Evolutionary conservation across 2,329 filamentous ascomycete species (phyloP).

Genomic region (Cercospora beticola): DNA sequence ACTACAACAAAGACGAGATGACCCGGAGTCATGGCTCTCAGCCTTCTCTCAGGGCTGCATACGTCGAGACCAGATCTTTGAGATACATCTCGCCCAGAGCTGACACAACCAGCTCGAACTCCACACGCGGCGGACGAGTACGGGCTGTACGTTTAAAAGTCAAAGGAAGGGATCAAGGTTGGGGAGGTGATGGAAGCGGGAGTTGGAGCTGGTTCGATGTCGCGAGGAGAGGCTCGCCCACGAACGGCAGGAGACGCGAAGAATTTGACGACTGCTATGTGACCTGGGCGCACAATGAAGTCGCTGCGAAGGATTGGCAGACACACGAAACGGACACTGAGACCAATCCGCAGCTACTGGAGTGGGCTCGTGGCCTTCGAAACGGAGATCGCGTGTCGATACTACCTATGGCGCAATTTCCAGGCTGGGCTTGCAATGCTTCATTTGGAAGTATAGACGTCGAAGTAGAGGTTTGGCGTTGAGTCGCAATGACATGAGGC

Average conservation of each 20-base stretch:
- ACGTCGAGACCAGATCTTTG: conserved; percentile 18
- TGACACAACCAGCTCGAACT: not conserved
- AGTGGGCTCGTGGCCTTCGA: conserved; percentile 13
- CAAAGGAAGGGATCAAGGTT: conserved; percentile 22
- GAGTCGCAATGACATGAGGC: not conserved
- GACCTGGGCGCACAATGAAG: conserved; percentile 12
- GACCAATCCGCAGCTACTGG: conserved; percentile 5
- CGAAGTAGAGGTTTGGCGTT: conserved; percentile 24
- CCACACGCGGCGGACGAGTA: conserved; percentile 6
- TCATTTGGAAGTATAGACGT: conserved; percentile 20
- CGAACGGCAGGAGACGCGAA: not conserved
- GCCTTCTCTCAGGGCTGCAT: conserved; percentile 4
- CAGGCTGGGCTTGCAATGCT: conserved; percentile 19
- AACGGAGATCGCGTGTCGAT: conserved; percentile 20
- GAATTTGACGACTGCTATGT: not conserved
- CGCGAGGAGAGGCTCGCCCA: not conserved
- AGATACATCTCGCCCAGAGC: not conserved
- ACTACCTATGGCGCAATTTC: conserved; percentile 23
- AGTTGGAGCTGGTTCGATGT: conserved; percentile 25
- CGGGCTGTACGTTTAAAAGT: conserved; percentile 14
- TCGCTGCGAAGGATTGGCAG: conserved; percentile 15
- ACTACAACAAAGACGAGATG: not conserved
- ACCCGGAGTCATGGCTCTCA: conserved; percentile 9
- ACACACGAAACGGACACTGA: conserved; percentile 7
- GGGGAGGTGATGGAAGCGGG: conserved; percentile 12